These are phyloP conservation scores for maize (Zea mays) DNA, from an alignment of 176 grass and related monocot species.

Conservation along the genomic window Zm-B73-REFERENCE-NAM-5.0 NC_050101.1:176949001-176949500, in stretches of 20 bases:
- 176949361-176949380: conserved; percentile 4
- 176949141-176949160: too few species aligned
- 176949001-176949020: conserved; percentile 29
- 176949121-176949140: too few species aligned
- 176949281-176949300: conserved; percentile 16
- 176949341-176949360: background rate
- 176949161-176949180: too few species aligned
- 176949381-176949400: background rate
- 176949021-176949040: background rate
- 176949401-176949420: background rate
- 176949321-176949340: background rate
- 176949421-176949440: background rate
- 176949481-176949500: too few species aligned
- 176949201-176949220: too few species aligned
- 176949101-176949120: background rate
- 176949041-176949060: conserved; percentile 11
- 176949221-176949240: too few species aligned
- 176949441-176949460: conserved; percentile 2
- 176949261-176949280: background rate
- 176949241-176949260: too few species aligned
- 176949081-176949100: background rate
- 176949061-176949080: conserved; percentile 26
- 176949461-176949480: background rate
- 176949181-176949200: too few species aligned
- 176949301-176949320: background rate